phyloP scores from a whole-genome alignment of 78 protist species.

The Dictyostelium citrinum region DNA sequence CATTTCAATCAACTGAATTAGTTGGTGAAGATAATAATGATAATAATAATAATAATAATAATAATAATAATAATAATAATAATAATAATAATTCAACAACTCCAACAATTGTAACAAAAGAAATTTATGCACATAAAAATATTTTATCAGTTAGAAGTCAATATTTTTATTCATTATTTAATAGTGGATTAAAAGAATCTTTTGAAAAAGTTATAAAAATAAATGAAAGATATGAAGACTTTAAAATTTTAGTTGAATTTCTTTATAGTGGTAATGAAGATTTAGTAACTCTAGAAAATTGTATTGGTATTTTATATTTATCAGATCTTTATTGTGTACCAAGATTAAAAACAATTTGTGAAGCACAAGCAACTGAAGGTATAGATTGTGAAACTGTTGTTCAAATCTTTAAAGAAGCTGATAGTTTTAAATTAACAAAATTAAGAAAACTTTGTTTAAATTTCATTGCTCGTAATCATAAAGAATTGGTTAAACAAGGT shows the following conservation, averaged over 20 bases:
- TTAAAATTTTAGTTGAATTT: neutral
- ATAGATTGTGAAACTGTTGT: slow-evolving; percentile 47
- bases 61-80: too few relatives aligned
- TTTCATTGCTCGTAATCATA: slow-evolving; percentile 48
- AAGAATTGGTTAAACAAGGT: slow-evolving; percentile 25
- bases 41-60: too few relatives aligned
- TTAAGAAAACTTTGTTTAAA: slow-evolving; percentile 27
- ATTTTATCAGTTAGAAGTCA: slow-evolving; percentile 28
- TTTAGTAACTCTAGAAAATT: slow-evolving; percentile 20
- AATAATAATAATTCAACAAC: neutral
- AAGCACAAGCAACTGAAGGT: slow-evolving; percentile 54
- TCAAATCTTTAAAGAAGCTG: slow-evolving; percentile 45
- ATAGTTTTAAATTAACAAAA: slow-evolving; percentile 30
- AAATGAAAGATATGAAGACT: slow-evolving; percentile 30
- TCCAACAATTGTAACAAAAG: neutral
- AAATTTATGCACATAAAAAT: slow-evolving; percentile 33
- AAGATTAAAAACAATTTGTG: slow-evolving; percentile 62
- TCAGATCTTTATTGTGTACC: slow-evolving; percentile 43
- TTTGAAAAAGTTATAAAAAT: slow-evolving; percentile 43
- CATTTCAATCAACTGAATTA: neutral
- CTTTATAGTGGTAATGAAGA: slow-evolving; percentile 47
- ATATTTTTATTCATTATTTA: slow-evolving; percentile 46
- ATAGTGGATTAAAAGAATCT: slow-evolving; percentile 32
- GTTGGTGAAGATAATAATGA: neutral
- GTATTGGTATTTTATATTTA: slow-evolving; percentile 44